Evolutionary conservation across 345 rosid species (phyloP).

Genomic region (Carallia pectinifolia): DNA sequence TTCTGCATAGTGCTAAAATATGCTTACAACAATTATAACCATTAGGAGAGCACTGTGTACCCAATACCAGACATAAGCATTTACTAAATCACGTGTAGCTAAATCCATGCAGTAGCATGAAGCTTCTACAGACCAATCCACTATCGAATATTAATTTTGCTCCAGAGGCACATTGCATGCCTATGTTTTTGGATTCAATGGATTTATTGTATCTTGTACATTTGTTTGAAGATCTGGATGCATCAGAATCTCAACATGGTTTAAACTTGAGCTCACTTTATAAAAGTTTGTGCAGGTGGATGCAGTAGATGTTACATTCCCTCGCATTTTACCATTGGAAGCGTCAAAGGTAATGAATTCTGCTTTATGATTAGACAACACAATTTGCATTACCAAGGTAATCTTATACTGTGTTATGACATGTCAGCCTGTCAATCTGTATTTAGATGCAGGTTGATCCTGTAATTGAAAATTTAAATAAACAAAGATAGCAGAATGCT

Average conservation of each 20-base stretch:
- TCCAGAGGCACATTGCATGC: not conserved
- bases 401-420: not conserved
- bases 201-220: not conserved
- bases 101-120: too few relatives aligned
- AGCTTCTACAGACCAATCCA: too few relatives aligned
- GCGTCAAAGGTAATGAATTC: constrained; percentile 45
- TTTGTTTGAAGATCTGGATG: constrained; percentile 2
- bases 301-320: constrained; percentile 59
- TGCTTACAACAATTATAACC: too few relatives aligned
- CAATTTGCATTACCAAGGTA: not conserved
- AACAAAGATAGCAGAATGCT: not conserved
- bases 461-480: constrained; percentile 3
- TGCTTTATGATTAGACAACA: constrained; percentile 4
- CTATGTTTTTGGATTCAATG: not conserved
- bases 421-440: not conserved
- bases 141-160: too few relatives aligned
- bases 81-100: too few relatives aligned
- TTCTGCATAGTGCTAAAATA: too few relatives aligned
- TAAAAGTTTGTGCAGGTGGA: constrained; percentile 59
- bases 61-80: too few relatives aligned
- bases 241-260: not conserved
- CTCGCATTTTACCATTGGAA: constrained; percentile 39
- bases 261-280: constrained; percentile 13
- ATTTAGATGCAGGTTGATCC: not conserved
- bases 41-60: too few relatives aligned